phyloP scores from a whole-genome alignment of 2,329 filamentous ascomycete species.

The Diaporthe velutina region DNA sequence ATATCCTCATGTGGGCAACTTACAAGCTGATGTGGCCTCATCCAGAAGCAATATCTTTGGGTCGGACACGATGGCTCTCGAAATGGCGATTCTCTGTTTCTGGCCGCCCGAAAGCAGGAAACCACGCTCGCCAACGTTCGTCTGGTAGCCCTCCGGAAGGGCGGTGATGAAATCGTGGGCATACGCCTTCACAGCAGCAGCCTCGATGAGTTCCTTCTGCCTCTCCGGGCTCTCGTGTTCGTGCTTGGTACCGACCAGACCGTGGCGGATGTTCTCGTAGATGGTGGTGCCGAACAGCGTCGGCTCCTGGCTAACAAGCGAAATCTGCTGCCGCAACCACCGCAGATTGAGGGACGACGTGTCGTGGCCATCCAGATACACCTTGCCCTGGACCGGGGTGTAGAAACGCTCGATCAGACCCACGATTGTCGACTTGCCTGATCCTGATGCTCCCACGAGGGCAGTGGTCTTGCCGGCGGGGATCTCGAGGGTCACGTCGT shows the following conservation, averaged over 20 bases:
- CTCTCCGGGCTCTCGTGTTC: slow-evolving; percentile 78
- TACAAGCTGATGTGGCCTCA: slow-evolving; percentile 76
- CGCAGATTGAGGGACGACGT: slow-evolving; percentile 85
- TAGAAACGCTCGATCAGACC: slow-evolving; percentile 96
- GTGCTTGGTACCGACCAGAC: slow-evolving; percentile 85
- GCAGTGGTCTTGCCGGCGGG: slow-evolving; percentile 94
- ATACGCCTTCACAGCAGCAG: slow-evolving; percentile 91
- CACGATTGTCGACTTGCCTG: slow-evolving; percentile 94
- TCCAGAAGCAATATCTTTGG: slow-evolving; percentile 94
- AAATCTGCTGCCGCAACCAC: slow-evolving; percentile 93
- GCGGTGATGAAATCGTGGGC: slow-evolving; percentile 90
- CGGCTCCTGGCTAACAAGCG: slow-evolving; percentile 93
- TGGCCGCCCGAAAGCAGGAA: slow-evolving; percentile 95
- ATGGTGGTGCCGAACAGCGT: slow-evolving; percentile 92
- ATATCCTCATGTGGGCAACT: not conserved
- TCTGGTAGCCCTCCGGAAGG: slow-evolving; percentile 91
- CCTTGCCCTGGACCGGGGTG: slow-evolving; percentile 82
- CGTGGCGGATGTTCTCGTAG: slow-evolving; percentile 89
- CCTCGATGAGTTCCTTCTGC: slow-evolving; percentile 77
- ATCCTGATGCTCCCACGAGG: slow-evolving; percentile 92
- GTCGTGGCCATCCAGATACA: slow-evolving; percentile 86
- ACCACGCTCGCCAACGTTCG: slow-evolving; percentile 94
- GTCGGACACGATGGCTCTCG: slow-evolving; percentile 88
- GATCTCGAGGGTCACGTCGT: slow-evolving; percentile 82
- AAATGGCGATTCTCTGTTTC: slow-evolving; percentile 96